Conservation (phyloP, 148 eudicot genomes). For the Chenopodium berlandieri region DNA sequence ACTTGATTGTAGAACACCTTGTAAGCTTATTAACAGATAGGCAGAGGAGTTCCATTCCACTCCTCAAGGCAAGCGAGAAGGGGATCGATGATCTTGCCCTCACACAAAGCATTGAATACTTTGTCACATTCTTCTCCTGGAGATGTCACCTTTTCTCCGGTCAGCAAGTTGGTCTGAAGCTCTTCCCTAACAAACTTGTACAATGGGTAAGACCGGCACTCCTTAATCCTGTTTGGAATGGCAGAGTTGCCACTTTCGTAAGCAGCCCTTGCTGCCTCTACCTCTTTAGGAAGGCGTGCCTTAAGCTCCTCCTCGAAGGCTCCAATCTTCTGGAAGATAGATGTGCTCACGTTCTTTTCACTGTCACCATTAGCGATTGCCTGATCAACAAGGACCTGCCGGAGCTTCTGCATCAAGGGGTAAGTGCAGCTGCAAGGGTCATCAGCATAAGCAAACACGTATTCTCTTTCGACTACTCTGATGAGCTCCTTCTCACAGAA, state of each 20-base stretch:
- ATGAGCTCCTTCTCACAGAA: slow-evolving; percentile 77
- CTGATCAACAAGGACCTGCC: slow-evolving; percentile 65
- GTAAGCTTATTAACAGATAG: slow-evolving; percentile 42
- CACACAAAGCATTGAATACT: slow-evolving; percentile 63
- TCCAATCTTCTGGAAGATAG: slow-evolving; percentile 75
- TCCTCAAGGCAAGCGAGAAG: slow-evolving; percentile 66
- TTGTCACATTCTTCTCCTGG: slow-evolving; percentile 79
- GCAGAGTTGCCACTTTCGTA: slow-evolving; percentile 46
- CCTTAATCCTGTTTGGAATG: slow-evolving; percentile 59
- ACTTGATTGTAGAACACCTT: not conserved
- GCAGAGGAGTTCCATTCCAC: slow-evolving; percentile 86
- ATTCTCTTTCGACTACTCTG: slow-evolving; percentile 66
- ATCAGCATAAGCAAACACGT: slow-evolving; percentile 67
- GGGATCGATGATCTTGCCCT: slow-evolving; percentile 69
- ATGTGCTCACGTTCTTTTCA: slow-evolving; percentile 52
- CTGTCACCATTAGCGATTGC: slow-evolving; percentile 53
- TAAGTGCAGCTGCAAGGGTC: slow-evolving; percentile 69
- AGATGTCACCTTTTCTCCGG: slow-evolving; percentile 61
- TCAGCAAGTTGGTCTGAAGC: slow-evolving; percentile 46
- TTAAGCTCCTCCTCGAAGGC: slow-evolving; percentile 69
- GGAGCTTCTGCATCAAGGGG: slow-evolving; percentile 62
- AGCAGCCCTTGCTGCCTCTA: slow-evolving; percentile 51
- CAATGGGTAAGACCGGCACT: slow-evolving; percentile 76
- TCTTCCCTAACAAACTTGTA: slow-evolving; percentile 67
- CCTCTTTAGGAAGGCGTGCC: slow-evolving; percentile 52